These are phyloP conservation scores for Tricladium varicosporioides DNA, from an alignment of 2,329 filamentous ascomycete species.

Conservation along the genomic window DNA sequence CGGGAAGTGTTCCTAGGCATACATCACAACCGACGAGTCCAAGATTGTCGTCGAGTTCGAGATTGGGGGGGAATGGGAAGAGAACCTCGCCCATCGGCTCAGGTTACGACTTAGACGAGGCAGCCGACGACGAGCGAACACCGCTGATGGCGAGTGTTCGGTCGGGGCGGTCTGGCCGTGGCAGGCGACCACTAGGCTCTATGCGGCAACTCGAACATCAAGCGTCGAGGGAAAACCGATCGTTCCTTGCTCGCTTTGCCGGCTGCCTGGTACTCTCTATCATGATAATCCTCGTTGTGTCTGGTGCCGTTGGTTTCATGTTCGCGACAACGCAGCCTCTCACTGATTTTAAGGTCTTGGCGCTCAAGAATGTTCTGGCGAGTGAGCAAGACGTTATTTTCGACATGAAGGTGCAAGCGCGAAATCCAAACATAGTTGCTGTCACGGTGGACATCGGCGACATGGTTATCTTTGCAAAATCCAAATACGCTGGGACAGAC, in stretches of 20 bases:
- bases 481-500: conserved; percentile 76
- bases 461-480: conserved; percentile 92
- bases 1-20: conserved; percentile 55
- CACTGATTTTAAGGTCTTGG: conserved; percentile 71
- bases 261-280: conserved; percentile 82
- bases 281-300: conserved; percentile 76
- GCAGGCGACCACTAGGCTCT: conserved; percentile 52
- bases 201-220: conserved; percentile 73
- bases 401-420: conserved; percentile 80
- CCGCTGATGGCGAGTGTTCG: conserved; percentile 69
- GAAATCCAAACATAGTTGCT: conserved; percentile 91
- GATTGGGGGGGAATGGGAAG: conserved; percentile 43
- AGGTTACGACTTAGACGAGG: conserved; percentile 78
- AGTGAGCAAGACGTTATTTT: conserved; percentile 95
- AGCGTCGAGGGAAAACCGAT: conserved; percentile 59
- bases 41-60: conserved; percentile 49
- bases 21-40: conserved; percentile 70
- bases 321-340: conserved; percentile 90
- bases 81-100: conserved; percentile 62
- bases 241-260: conserved; percentile 72
- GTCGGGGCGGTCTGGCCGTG: conserved; percentile 55
- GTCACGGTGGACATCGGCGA: conserved; percentile 85
- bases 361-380: conserved; percentile 85
- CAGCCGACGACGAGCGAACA: conserved; percentile 83
- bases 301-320: conserved; percentile 85